Conservation (phyloP, 2,329 filamentous ascomycete species). For the Keithomyces neogunnii region DNA sequence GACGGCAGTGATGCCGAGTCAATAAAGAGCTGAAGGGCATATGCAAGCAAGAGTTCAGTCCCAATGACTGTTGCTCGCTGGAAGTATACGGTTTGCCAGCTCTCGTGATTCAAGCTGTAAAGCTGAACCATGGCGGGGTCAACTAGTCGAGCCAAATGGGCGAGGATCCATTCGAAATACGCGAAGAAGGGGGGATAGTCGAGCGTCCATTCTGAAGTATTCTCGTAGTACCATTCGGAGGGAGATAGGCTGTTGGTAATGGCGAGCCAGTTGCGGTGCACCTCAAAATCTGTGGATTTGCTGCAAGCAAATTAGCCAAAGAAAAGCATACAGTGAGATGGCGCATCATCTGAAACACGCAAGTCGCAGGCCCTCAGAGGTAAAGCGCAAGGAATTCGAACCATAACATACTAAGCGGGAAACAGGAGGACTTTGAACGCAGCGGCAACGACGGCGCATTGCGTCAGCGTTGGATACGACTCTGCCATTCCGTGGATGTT, state of each 20-base stretch:
- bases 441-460: conserved; percentile 78
- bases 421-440: conserved; percentile 89
- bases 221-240: conserved; percentile 91
- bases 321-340: background rate
- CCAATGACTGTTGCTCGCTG: conserved; percentile 81
- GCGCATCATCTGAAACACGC: too few species aligned
- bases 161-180: conserved; percentile 89
- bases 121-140: conserved; percentile 79
- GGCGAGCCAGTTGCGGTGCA: conserved; percentile 97
- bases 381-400: conserved; percentile 1
- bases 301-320: conserved; percentile 35
- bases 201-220: conserved; percentile 98
- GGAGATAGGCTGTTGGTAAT: conserved; percentile 84
- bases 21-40: conserved; percentile 74
- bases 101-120: conserved; percentile 75
- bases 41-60: conserved; percentile 76
- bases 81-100: conserved; percentile 91
- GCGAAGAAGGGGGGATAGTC: conserved; percentile 99
- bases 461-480: conserved; percentile 75
- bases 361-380: too few species aligned
- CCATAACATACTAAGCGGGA: conserved; percentile 76
- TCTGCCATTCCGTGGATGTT: conserved; percentile 55
- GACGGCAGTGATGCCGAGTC: conserved; percentile 56
- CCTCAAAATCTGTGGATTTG: conserved; percentile 98
- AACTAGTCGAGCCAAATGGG: conserved; percentile 65